Base-by-base conservation (phyloP, 1,284 basidiomycete genomes). In the Chalciporus sp. region DNA sequence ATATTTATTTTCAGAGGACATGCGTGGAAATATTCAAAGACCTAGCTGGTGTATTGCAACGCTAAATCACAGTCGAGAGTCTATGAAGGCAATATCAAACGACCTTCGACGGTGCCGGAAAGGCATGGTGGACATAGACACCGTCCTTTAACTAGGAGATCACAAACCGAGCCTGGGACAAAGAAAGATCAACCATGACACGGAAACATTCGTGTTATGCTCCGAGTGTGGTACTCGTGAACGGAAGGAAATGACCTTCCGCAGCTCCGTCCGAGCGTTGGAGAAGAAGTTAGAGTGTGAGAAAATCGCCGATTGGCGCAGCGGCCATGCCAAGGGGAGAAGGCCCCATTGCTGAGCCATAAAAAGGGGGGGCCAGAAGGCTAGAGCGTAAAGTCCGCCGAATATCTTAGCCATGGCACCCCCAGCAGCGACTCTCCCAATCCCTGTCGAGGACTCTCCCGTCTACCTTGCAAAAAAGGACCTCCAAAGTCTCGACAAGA, bases 351-450 rank as follows among this genome's bases (percentile, higher is more conserved):
- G 4, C 48, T 37, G 33, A 31, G 43, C 17, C 31, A 52, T 56
- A 52, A 51, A 46, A 53, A 33, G 47, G 33, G 47, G 31, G n/a
- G 12, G 19, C 27, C 17, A 42, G 17, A 35, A 19, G 16, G 28
- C 28, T 9, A 29, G 28, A 29, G 28, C 31, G 29, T 19, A n/a
- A 28, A 42, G 27, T 47, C 39, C 27, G 40, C n/a, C 41, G 9
- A 7, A 46, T 26, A 43, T 11, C 39, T 29, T 35, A 52, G 51
- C 33, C 58, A 68, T 70, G 66, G 20, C 64, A 0, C 64, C 68
- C 7, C 62, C 66, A 8, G 62, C 57, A 39, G 64, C 66, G 27
- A 67, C 57, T 3, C 42, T 65, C 12, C 49, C 58, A 1, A 40
- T 35, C 43, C 3, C 47, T 1, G 50, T 48, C 51, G 58, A 62